Percentiles rank a stretch among this genome's conserved stretches.
Evolutionary conservation across 2,329 filamentous ascomycete genomes (phyloP).

Genomic region (Karstenula rhodostoma): DNA sequence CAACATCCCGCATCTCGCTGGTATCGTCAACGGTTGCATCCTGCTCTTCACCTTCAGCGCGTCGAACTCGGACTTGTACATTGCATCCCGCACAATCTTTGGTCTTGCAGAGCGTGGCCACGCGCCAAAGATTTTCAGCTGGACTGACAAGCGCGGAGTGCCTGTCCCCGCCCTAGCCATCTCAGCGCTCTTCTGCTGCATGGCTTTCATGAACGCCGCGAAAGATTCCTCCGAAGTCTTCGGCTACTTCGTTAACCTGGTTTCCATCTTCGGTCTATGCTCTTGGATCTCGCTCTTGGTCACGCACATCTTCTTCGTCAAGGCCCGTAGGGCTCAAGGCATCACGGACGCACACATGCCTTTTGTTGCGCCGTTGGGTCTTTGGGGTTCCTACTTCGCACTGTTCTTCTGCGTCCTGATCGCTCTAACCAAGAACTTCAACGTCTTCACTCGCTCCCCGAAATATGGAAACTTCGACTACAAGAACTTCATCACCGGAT

Average conservation of each 20-base stretch:
- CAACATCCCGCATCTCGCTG: constrained; percentile 68
- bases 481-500: constrained; percentile 80
- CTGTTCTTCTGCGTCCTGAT: constrained; percentile 77
- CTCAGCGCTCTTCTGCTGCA: constrained; percentile 68
- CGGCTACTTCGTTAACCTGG: constrained; percentile 58
- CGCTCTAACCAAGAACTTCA: constrained; percentile 74
- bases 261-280: constrained; percentile 52
- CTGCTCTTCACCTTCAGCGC: constrained; percentile 79
- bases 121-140: constrained; percentile 75
- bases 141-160: constrained; percentile 75
- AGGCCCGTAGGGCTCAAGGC: constrained; percentile 55
- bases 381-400: constrained; percentile 71
- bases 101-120: constrained; percentile 76
- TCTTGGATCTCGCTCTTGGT: constrained; percentile 61
- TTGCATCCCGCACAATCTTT: constrained; percentile 74
- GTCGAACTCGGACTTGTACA: constrained; percentile 80
- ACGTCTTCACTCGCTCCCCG: constrained; percentile 67
- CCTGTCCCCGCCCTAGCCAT: constrained; percentile 71
- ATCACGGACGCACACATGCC: constrained; percentile 54
- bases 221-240: constrained; percentile 54
- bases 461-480: constrained; percentile 69
- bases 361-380: constrained; percentile 76
- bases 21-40: constrained; percentile 78
- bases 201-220: constrained; percentile 67
- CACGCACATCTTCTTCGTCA: constrained; percentile 59